Evolutionary conservation across 306 rosid species (phyloP), one percentile per base, ranked within the genome.

Genomic region (Citrullus mucosospermus): DNA sequence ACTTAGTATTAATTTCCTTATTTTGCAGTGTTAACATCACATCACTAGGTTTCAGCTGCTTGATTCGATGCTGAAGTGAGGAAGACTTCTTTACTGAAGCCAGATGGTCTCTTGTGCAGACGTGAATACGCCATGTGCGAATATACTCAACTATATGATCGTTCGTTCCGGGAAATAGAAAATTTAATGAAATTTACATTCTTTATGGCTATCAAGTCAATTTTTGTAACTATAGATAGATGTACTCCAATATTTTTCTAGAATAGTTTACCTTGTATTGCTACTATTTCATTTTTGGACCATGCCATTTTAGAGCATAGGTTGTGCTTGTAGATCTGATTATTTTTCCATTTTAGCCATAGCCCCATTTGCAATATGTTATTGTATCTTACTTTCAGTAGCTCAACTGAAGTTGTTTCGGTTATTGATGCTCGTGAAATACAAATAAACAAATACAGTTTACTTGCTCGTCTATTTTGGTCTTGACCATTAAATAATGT

Each of bases 21-120:
- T 79, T 53, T 53, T 51, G 60, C 77, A 79, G 81, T 79, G 44
- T 74, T 79, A 53, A 79, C 81, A 32, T 50, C 81, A 54, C 18
- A 55, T 54, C 77, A 54, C 36, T 79, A 67, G 76, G 79, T 48
- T 78, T 63, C 61, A 17, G 62, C 60, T 9, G 41, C 25, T 54
- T 38, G 70, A 22, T 77, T 43, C 51, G 66, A 11, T 57, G 68
- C 54, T 15, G 73, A 48, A 71, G 76, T 25, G 76, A 44, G n/a
- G 68, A 71, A 54, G 48, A 25, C 4, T 18, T 57, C 55, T 34
- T 76, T 57, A 20, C 53, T 10, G 68, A 57, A 59, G 68, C 22
- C 22, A 14, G 55, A 44, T 77, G 70, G 68, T 22, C 6, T 57
- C n/a, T 22, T 30, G 77, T 73, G 77, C 46, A 30, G 60, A 28